phyloP scores from a whole-genome alignment of 192 early-diverging fungal genomes.

The Backusella australiensis region DNA sequence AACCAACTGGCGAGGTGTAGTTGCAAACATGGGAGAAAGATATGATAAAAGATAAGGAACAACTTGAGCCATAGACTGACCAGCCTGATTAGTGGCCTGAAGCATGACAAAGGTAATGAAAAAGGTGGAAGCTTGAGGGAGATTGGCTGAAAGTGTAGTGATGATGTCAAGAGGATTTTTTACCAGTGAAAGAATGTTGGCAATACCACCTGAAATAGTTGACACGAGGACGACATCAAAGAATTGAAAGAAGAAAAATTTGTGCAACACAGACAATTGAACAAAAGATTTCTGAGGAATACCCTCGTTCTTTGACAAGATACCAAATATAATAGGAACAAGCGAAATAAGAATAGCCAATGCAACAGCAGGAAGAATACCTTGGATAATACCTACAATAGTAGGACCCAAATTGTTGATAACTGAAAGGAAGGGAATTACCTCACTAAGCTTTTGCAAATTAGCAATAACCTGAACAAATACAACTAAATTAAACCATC shows the following conservation, averaged over 20 bases:
- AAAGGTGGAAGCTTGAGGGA: conserved; percentile 77
- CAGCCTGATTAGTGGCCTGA: conserved; percentile 62
- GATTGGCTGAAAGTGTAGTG: conserved; percentile 48
- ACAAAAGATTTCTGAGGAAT: conserved; percentile 55
- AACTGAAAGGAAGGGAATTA: conserved; percentile 51
- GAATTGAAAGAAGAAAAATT: conserved; percentile 79
- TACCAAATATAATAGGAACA: conserved; percentile 64
- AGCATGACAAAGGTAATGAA: conserved; percentile 87
- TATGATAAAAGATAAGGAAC: conserved; percentile 63
- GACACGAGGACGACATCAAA: conserved; percentile 80
- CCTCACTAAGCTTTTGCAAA: conserved; percentile 45
- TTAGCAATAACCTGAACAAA: conserved; percentile 54
- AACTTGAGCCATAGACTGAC: conserved; percentile 67
- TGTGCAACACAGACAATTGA: conserved; percentile 59
- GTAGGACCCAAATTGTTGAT: conserved; percentile 37
- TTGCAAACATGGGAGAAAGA: conserved; percentile 50
- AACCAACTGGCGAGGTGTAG: conserved; percentile 70
- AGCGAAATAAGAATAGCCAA: conserved; percentile 68
- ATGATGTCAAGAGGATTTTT: conserved; percentile 49
- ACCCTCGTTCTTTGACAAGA: conserved; percentile 62
- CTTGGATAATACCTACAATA: conserved; percentile 57
- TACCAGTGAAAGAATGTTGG: conserved; percentile 45
- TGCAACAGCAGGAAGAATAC: conserved; percentile 72
- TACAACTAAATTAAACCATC: conserved; percentile 40
- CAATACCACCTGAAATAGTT: conserved; percentile 65